These are phyloP conservation scores for Orobanche coerulescens DNA, from an alignment of 257 asterid species.

Conservation along the genomic window DNA sequence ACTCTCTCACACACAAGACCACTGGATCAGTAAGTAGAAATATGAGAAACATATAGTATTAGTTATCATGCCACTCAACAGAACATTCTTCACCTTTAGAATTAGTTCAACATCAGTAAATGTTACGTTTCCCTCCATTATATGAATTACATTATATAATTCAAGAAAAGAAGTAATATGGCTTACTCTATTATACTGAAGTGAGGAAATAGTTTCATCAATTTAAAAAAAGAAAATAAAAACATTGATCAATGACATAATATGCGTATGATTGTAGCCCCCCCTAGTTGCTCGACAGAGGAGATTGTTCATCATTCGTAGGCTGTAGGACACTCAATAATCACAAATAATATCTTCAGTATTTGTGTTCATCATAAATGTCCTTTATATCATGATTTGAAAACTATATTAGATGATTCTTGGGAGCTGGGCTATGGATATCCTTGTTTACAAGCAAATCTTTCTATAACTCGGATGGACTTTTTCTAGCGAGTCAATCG, in stretches of 20 bases:
- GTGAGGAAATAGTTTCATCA: conserved; percentile 4
- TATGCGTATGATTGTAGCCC: conserved; percentile 46
- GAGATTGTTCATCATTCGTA: conserved; percentile 44
- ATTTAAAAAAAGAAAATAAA: neutral
- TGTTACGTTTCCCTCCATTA: no score
- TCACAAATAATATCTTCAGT: conserved; percentile 30
- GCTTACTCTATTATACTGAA: neutral
- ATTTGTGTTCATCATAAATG: conserved; percentile 28
- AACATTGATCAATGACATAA: neutral
- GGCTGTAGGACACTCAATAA: conserved; percentile 31
- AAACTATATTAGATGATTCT: neutral
- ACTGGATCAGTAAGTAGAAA: no score
- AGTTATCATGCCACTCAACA: no score
- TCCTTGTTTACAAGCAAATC: conserved; percentile 8
- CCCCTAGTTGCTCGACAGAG: conserved; percentile 37
- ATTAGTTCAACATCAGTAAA: no score
- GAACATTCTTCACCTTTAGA: no score
- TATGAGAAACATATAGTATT: no score
- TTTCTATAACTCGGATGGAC: neutral
- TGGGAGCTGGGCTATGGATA: neutral
- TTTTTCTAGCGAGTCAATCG: neutral
- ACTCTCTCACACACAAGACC: neutral
- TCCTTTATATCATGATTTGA: conserved; percentile 21
- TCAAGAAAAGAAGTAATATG: neutral
- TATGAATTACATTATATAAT: no score